Evolutionary conservation across 2,329 filamentous ascomycete species (phyloP).

Genomic region (Thermothelomyces thermophilus): DNA sequence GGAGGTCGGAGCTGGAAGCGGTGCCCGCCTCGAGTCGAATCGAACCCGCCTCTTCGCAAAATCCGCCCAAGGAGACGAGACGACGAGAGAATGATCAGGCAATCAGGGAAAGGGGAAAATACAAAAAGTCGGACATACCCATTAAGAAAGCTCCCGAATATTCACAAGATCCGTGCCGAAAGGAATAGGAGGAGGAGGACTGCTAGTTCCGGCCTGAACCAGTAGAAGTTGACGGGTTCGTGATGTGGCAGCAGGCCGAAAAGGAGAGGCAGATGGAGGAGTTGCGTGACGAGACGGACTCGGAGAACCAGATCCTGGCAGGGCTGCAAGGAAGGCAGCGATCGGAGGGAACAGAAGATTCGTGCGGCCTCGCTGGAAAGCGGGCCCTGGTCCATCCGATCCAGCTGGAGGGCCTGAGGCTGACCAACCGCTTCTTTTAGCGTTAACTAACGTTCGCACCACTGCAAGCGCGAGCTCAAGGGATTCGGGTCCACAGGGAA

Average conservation of each 20-base stretch:
- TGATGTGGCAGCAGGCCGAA: background rate
- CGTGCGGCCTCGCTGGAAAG: background rate
- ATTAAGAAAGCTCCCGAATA: conserved; percentile 20
- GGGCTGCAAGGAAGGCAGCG: background rate
- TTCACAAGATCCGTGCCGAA: conserved; percentile 16
- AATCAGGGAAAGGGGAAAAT: background rate
- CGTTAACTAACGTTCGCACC: background rate
- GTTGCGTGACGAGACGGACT: background rate
- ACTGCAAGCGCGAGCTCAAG: background rate
- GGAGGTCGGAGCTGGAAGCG: too few species aligned
- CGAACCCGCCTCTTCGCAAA: too few species aligned
- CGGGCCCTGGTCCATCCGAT: background rate
- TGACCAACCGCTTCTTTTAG: background rate
- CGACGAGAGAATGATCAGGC: background rate
- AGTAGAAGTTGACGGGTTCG: conserved; percentile 17
- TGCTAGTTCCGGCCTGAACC: conserved; percentile 19
- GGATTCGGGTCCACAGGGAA: conserved; percentile 4
- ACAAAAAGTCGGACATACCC: conserved; percentile 14
- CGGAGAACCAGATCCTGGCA: background rate
- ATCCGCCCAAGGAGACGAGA: too few species aligned
- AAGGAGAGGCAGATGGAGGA: conserved; percentile 3
- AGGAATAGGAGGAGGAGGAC: conserved; percentile 11
- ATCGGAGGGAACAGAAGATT: background rate
- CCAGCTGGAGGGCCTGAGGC: background rate
- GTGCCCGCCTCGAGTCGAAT: too few species aligned